Evolutionary conservation across 164 flowering plant genomes (phyloP).

Genomic region (Nelumbo lutea): DNA sequence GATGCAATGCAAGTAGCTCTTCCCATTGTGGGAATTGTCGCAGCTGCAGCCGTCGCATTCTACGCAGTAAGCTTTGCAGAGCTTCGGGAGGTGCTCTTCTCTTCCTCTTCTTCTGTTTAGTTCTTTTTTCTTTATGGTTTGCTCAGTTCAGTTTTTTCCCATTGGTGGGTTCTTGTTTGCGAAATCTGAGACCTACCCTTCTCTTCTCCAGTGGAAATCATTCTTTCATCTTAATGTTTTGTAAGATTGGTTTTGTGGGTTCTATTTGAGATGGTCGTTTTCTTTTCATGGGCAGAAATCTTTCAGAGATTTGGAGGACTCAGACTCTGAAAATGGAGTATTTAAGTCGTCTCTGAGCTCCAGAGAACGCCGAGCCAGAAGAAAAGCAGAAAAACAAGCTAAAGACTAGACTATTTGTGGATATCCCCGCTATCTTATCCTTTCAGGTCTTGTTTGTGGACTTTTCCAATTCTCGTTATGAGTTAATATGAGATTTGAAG

Average conservation of each 20-base stretch:
- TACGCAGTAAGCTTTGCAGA: constrained; percentile 77
- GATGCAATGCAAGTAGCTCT: constrained; percentile 43
- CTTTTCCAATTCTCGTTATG: too few relatives aligned
- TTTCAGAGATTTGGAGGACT: constrained; percentile 48
- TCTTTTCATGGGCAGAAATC: constrained; percentile 44
- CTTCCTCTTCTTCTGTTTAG: neutral
- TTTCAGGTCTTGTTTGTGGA: too few relatives aligned
- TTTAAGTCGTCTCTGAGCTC: constrained; percentile 46
- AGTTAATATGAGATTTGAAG: too few relatives aligned
- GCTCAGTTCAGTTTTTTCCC: neutral
- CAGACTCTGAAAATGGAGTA: constrained; percentile 32
- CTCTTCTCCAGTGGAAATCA: neutral
- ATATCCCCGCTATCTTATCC: neutral
- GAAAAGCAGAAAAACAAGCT: constrained; percentile 36
- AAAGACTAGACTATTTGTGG: constrained; percentile 14
- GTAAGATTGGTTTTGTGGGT: neutral
- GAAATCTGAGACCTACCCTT: neutral
- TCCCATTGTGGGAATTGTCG: constrained; percentile 59
- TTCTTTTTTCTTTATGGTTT: neutral
- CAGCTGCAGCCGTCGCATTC: constrained; percentile 67
- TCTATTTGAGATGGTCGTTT: neutral
- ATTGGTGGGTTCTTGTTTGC: neutral
- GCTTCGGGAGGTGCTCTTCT: constrained; percentile 50
- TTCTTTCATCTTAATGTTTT: neutral
- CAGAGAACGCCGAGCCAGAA: constrained; percentile 50